Evolutionary conservation across 2,329 filamentous ascomycete species (phyloP), one percentile per base, ranked within the genome.

Genomic region (Penicillium sp.): DNA sequence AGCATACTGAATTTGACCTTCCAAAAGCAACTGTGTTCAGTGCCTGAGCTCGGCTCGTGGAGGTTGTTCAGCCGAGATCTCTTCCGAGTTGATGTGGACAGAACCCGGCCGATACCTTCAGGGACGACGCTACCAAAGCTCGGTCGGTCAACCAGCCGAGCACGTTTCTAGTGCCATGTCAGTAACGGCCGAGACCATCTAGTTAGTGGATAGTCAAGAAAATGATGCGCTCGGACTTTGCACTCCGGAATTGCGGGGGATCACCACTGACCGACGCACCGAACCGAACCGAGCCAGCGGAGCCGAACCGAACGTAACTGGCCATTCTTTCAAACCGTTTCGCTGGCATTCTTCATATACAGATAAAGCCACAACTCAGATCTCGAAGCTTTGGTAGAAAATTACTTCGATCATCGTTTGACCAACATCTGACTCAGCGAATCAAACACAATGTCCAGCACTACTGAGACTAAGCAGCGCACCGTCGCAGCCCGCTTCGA

Each of bases 381-480:
- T 24, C 35, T 51, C 11, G 14, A 37, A 24, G 18, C 5, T 51
- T 24, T 33, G 22, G 14, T 4, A 27, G 4, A 51, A n/a, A n/a
- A 3, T 14, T 5, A n/a, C 49, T 39, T 4, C 19, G 16, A 37
- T n/a, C 13, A n/a, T 24, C 18, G n/a, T 24, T 37, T 19, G 16
- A 33, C 47, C 7, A 22, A 22, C 22, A 22, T 22, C 22, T 22
- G 22, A 22, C 22, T 22, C 22, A 22, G 4, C 6, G 11, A 51
- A 22, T 13, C 35, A 50, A 13, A 10, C 19, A 51, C n/a, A 6
- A 51, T 51, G 49, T 40, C 31, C 49, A 51, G 18, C 35, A 37
- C 35, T 7, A 51, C 49, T 35, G 49, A 51, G 49, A 51, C 49
- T 6, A 51, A 51, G 49, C 35, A 51, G 49, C 49, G 49, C 35